Evolutionary conservation across 106 monocot species (phyloP).

Genomic region (Dendrobium officinale): DNA sequence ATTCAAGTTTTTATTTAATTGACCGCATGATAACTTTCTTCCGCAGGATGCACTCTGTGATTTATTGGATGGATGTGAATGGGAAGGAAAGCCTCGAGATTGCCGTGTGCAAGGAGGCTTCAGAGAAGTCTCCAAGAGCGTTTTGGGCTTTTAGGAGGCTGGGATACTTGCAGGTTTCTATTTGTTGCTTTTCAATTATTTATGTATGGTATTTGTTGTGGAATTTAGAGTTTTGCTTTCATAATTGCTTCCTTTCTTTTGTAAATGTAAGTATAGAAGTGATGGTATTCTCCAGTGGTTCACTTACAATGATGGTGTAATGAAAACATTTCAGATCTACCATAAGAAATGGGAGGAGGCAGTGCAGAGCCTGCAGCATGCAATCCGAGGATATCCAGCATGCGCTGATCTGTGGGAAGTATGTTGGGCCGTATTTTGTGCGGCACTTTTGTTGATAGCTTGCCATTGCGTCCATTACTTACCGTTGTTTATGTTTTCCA

Average conservation of each 20-base stretch:
- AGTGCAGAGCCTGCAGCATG: slow-evolving; percentile 83
- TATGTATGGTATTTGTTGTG: background rate
- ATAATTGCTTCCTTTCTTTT: background rate
- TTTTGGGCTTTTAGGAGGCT: slow-evolving; percentile 92
- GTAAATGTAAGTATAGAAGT: background rate
- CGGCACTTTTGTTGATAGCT: background rate
- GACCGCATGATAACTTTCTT: background rate
- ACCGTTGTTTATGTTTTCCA: slow-evolving; percentile 17
- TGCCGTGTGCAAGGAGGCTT: slow-evolving; percentile 69
- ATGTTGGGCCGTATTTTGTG: slow-evolving; percentile 2
- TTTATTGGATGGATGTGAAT: slow-evolving; percentile 73
- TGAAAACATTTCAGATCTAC: slow-evolving; percentile 46
- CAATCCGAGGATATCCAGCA: slow-evolving; percentile 75
- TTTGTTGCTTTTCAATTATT: slow-evolving; percentile 4
- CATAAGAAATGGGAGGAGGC: slow-evolving; percentile 86
- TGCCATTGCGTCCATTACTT: background rate
- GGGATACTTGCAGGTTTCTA: slow-evolving; percentile 73
- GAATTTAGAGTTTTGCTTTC: background rate
- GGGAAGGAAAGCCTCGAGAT: slow-evolving; percentile 90
- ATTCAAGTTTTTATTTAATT: background rate
- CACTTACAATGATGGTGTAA: background rate
- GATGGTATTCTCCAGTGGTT: background rate
- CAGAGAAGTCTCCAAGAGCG: slow-evolving; percentile 75
- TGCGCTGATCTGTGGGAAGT: slow-evolving; percentile 97
- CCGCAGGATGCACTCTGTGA: slow-evolving; percentile 82